A percentile compares a stretch with the other conserved stretches of the same genome.
phyloP scores from a whole-genome alignment of 257 asterid genomes.

The Nicotiana otophora region DNA sequence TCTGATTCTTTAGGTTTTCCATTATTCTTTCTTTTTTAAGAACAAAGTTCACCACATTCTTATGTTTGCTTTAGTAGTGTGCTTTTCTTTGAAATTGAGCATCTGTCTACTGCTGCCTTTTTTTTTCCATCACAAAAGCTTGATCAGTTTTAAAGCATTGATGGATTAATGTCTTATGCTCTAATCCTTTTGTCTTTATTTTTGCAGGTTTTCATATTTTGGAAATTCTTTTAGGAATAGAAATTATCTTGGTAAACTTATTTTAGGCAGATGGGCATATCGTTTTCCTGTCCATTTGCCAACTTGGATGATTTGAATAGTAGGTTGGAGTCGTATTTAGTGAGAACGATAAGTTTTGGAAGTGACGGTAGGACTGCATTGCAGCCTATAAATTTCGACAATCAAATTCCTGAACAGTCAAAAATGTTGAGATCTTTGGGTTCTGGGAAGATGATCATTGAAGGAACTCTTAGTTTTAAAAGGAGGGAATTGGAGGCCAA shows the following conservation, averaged over 20 bases:
- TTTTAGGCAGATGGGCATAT: slow-evolving; percentile 54
- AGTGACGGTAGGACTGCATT: slow-evolving; percentile 21
- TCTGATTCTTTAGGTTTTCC: too few relatives aligned
- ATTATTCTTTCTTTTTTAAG: too few relatives aligned
- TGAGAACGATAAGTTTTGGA: slow-evolving; percentile 34
- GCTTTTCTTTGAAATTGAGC: too few relatives aligned
- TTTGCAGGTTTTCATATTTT: slow-evolving; percentile 2
- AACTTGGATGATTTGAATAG: slow-evolving; percentile 35
- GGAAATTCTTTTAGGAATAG: background rate
- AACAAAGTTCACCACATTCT: too few relatives aligned
- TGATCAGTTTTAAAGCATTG: too few relatives aligned
- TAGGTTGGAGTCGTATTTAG: slow-evolving; percentile 28
- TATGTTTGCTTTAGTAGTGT: too few relatives aligned
- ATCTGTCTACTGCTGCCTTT: background rate
- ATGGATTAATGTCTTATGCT: background rate
- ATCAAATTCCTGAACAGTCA: slow-evolving; percentile 22
- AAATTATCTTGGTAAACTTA: slow-evolving; percentile 6
- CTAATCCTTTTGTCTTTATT: background rate
- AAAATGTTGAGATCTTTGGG: slow-evolving; percentile 29
- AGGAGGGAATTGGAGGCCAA: slow-evolving; percentile 43
- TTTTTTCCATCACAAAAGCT: too few relatives aligned
- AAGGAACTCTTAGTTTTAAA: slow-evolving; percentile 43
- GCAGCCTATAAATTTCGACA: slow-evolving; percentile 31
- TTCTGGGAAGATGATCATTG: slow-evolving; percentile 40
- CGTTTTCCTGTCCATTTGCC: slow-evolving; percentile 37